phyloP scores from a whole-genome alignment of 129 eudicot species.

The Daucus carota region DH1_v3.0 NC_030384.2:24481501-24482000 shows the following conservation, averaged over 20 bases:
- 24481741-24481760: background rate
- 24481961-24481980: conserved; percentile 17
- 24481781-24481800: conserved; percentile 1
- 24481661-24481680: background rate
- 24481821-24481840: conserved; percentile 1
- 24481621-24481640: background rate
- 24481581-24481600: background rate
- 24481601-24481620: background rate
- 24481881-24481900: conserved; percentile 88
- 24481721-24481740: background rate
- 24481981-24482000: conserved; percentile 19
- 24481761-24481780: background rate
- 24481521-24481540: background rate
- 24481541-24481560: background rate
- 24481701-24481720: too few relatives aligned
- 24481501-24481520: background rate
- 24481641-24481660: background rate
- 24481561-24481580: background rate
- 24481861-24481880: conserved; percentile 83
- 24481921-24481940: conserved; percentile 58
- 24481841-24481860: conserved; percentile 11
- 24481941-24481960: conserved; percentile 24
- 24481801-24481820: background rate
- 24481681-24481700: background rate
- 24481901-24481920: conserved; percentile 78